Evolutionary conservation across 345 rosid species (phyloP).

Genomic region (Eutrema yunnanense): DNA sequence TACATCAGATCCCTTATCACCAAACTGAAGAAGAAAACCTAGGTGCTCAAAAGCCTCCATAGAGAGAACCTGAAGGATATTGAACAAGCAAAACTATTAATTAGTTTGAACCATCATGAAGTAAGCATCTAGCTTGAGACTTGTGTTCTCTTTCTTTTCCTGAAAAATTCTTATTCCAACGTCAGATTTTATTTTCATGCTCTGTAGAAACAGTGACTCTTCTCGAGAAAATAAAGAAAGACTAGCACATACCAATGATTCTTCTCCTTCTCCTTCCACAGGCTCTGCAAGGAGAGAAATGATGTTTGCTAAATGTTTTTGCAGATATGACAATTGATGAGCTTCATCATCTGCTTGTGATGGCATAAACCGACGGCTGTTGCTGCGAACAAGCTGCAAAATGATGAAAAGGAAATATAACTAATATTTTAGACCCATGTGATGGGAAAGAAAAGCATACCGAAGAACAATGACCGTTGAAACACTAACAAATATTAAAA

Average conservation of each 20-base stretch:
- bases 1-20: constrained; percentile 80
- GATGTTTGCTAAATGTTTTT: constrained; percentile 87
- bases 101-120: background rate
- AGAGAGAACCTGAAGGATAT: constrained; percentile 63
- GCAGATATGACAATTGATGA: constrained; percentile 92
- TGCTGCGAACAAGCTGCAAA: constrained; percentile 96
- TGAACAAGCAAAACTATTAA: constrained; percentile 19
- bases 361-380: constrained; percentile 91
- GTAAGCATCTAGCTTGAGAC: background rate
- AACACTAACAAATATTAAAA: background rate
- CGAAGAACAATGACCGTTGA: background rate
- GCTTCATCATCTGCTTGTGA: constrained; percentile 97
- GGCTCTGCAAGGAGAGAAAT: constrained; percentile 88
- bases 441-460: background rate
- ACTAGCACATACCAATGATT: constrained; percentile 62
- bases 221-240: background rate
- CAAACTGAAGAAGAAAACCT: constrained; percentile 88
- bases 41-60: constrained; percentile 97
- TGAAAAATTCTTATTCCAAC: background rate
- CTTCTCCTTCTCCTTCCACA: constrained; percentile 82
- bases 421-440: background rate
- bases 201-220: background rate
- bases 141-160: background rate
- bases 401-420: background rate
- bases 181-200: background rate